Evolutionary conservation across 495 filamentous ascomycete genomes (phyloP), one percentile per base, ranked within the genome.

Genomic region (Beverwykella pulmonaria): DNA sequence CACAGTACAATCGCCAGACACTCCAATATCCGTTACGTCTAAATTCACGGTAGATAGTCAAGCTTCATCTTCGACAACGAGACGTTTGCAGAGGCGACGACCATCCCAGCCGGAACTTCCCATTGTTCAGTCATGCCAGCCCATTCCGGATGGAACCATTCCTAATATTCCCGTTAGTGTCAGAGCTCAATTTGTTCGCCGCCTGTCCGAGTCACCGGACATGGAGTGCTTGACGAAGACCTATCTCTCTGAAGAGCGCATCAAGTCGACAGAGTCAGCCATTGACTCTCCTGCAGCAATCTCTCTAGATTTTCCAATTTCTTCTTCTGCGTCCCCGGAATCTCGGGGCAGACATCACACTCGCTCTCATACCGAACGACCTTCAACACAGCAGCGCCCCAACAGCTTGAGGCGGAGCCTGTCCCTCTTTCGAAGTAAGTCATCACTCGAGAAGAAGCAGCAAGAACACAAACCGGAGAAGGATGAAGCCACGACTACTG

Each of bases 21-120:
- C 57, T 6, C 56, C 57, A 2, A 32, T n/a, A 48, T 71, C 69
- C 0, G 56, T 63, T 19, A 29, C 56, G 5, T 68, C 69, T 17
- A 20, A 32, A 10, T 52, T 48, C 14, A 60, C 57, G 10, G 25
- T 39, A 0, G 69, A 71, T 20, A 68, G 55, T 39, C 58, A 61
- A 39, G 29, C 61, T 9, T 65, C 62, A n/a, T n/a, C n/a, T 10
- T 68, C 53, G 32, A 39, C 17, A 3, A 12, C 67, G 23, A 73
- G 62, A 36, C 69, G 70, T 41, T 57, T 77, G 19, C 75, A 77
- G 57, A 77, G 75, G 61, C 58, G 71, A 9, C 71, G 69, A 44
- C 75, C 75, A 27, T 68, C 65, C 1, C 22, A 20, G 5, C 61
- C 29, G 6, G 30, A 59, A 3, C 25, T 65, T 9, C 69, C 69